Base-by-base conservation (phyloP, 2,329 filamentous ascomycete genomes). In the Diaporthe sp. region DNA sequence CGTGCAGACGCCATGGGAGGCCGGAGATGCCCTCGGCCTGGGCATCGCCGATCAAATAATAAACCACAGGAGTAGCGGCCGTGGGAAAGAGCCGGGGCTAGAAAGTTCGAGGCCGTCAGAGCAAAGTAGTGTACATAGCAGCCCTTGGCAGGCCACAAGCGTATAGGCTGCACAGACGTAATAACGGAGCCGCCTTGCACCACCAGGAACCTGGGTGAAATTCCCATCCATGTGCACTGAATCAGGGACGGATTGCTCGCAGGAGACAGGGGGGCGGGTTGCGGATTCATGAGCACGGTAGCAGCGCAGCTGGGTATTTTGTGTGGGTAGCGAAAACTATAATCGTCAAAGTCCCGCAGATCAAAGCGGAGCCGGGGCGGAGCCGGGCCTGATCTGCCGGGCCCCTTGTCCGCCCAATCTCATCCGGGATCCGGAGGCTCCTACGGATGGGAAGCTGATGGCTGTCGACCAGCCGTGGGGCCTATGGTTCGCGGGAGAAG, bases 231-330 rank as follows among this genome's bases (percentile, higher is more conserved):
- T 9, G 51, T 13, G 51, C 12, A 12, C 44, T 39, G 63, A 51
- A 39, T 68, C 63, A 68, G 63, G 63, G 47, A 12, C 63, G 63
- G 31, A 51, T 68, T 51, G 63, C 47, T 68, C 22, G 47, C 44
- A 53, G 44, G 10, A 51, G 44, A 51, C 63, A 12, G 63, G 63
- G 44, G 22, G 12, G 9, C 12, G 12, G 34, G 28, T 37, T 15
- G 44, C 42, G 20, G 28, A 34, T 68, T 8, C 22, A 34, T n/a
- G 47, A 39, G 63, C 7, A 25, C 44, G 39, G 25, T 47, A 65
- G 61, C 61, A 51, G 31, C 22, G 10, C 44, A 20, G 13, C 22
- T 68, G 28, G 61, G 42, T n/a, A 25, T 13, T 51, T 39, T 39
- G 5, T 68, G 47, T 39, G 65, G 63, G 12, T 28, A 53, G 10